phyloP scores from a whole-genome alignment of 192 early-diverging fungal species.

The Mortierella antarctica region DNA sequence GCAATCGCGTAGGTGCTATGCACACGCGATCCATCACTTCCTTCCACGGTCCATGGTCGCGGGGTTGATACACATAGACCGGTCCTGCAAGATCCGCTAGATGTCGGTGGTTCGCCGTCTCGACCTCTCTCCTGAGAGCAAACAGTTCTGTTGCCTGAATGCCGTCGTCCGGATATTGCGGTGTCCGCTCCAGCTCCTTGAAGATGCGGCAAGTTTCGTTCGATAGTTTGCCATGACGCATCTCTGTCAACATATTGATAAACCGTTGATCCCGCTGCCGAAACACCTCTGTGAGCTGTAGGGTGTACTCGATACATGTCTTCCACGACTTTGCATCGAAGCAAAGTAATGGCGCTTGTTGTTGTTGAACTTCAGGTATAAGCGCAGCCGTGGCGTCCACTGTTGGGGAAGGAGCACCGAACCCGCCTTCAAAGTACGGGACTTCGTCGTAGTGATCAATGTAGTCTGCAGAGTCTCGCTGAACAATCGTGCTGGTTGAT shows the following conservation, averaged over 20 bases:
- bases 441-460: no score
- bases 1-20: slow-evolving; percentile 68
- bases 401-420: no score
- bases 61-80: slow-evolving; percentile 55
- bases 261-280: slow-evolving; percentile 80
- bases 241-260: slow-evolving; percentile 86
- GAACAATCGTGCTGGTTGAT: slow-evolving; percentile 24
- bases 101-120: slow-evolving; percentile 70
- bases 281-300: slow-evolving; percentile 81
- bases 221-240: slow-evolving; percentile 79
- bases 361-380: not conserved
- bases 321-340: slow-evolving; percentile 74
- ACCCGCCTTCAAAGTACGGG: no score
- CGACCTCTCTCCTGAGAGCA: slow-evolving; percentile 68
- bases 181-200: slow-evolving; percentile 57
- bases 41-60: slow-evolving; percentile 55
- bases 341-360: slow-evolving; percentile 54
- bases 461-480: not conserved
- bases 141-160: slow-evolving; percentile 81
- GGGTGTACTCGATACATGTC: slow-evolving; percentile 56
- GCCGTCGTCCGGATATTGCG: slow-evolving; percentile 64
- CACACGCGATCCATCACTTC: slow-evolving; percentile 57
- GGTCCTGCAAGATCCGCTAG: slow-evolving; percentile 66
- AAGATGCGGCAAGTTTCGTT: slow-evolving; percentile 63
- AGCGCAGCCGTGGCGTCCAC: not conserved